phyloP scores from a whole-genome alignment of 768 basidiomycete genomes.

The Tricholoma terreum region DNA sequence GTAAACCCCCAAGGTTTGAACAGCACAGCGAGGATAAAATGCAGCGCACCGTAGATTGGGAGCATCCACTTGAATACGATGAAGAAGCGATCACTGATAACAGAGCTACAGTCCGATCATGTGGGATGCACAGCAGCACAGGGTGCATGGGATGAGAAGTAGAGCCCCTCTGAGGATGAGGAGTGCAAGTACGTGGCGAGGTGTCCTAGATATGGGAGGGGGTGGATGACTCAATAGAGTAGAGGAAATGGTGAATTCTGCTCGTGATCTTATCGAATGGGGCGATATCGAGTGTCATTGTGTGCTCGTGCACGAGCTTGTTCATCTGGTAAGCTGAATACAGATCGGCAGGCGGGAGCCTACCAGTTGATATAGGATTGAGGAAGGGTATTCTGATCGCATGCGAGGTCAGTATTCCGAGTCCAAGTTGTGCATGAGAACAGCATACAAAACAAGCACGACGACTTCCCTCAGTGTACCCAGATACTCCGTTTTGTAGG shows the following conservation, averaged over 20 bases:
- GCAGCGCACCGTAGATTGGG: no score
- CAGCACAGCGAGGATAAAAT: slow-evolving; percentile 81
- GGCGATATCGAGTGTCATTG: slow-evolving; percentile 59
- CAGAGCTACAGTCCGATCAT: slow-evolving; percentile 55
- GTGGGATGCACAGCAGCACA: slow-evolving; percentile 78
- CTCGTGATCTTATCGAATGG: slow-evolving; percentile 55
- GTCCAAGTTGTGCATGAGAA: slow-evolving; percentile 49
- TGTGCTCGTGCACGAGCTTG: slow-evolving; percentile 61
- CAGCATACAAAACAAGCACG: no score
- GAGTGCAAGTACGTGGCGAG: no score
- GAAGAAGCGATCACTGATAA: no score
- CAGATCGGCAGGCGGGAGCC: not conserved
- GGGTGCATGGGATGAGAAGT: slow-evolving; percentile 50
- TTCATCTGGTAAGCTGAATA: slow-evolving; percentile 38
- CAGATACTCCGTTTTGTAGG: slow-evolving; percentile 61
- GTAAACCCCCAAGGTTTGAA: slow-evolving; percentile 67
- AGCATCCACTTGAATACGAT: no score
- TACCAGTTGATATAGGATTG: slow-evolving; percentile 73
- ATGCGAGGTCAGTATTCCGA: no score
- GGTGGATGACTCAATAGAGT: slow-evolving; percentile 4
- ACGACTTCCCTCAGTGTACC: no score
- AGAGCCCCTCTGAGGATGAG: slow-evolving; percentile 20
- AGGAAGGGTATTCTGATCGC: no score
- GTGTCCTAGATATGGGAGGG: no score
- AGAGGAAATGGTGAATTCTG: slow-evolving; percentile 23